Percentiles rank a stretch among this genome's conserved stretches.
phyloP scores from a whole-genome alignment of 208 protist genomes.

The Trypanosoma grayi region DNA sequence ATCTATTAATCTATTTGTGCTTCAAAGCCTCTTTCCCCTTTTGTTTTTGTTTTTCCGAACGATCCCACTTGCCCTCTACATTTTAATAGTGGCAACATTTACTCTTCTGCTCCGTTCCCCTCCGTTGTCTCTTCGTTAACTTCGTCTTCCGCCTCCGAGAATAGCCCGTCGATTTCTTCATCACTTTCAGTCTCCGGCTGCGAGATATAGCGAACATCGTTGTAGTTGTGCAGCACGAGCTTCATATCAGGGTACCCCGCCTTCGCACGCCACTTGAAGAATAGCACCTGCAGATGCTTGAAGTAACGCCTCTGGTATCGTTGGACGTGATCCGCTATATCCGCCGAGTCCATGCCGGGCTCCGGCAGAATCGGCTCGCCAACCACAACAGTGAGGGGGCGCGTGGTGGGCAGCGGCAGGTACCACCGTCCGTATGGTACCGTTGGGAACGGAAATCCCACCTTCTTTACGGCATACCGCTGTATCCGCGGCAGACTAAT shows the following conservation, averaged over 20 bases:
- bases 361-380: conserved; percentile 50
- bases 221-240: conserved; percentile 50
- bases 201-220: conserved; percentile 13
- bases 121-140: background rate
- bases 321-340: conserved; percentile 37
- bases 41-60: no score
- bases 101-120: background rate
- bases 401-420: conserved; percentile 44
- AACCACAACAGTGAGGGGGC: conserved; percentile 53
- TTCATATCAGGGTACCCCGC: conserved; percentile 65
- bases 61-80: no score
- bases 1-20: no score
- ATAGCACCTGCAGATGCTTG: conserved; percentile 47
- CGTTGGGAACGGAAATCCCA: conserved; percentile 66
- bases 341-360: conserved; percentile 27
- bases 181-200: background rate
- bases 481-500: conserved; percentile 45
- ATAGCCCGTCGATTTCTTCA: background rate
- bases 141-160: background rate
- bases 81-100: no score
- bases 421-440: conserved; percentile 56
- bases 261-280: conserved; percentile 50
- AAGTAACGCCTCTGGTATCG: conserved; percentile 53
- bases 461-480: conserved; percentile 43
- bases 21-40: no score